Evolutionary conservation across 78 protist genomes (phyloP), one percentile per base, ranked within the genome.

Genomic region (Dictyostelium discoideum): DNA sequence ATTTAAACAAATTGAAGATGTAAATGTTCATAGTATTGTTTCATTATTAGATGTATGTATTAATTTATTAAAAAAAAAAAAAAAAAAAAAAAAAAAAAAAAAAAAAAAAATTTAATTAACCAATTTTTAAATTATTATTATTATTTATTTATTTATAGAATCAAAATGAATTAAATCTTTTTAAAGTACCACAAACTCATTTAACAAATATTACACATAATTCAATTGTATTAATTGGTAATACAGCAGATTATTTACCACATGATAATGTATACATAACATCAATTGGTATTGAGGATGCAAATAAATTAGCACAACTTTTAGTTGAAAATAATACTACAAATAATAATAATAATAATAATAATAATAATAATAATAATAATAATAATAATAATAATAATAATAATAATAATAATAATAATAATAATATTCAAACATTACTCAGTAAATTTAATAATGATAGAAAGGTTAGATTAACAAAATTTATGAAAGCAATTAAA

Each of bases 21-120:
- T 90, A 29, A 77, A 77, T 83, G 87, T 87, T 42, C 95, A 90
- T 50, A 90, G 39, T n/a, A 32, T 90, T 10, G 60, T 82, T 46
- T 63, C 87, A 42, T 50, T 90, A 65, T 22, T 1, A 26, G 95
- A 90, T 84, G 78, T 60, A 84, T 37, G 78, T 60, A 9, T 1
- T 10, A 37, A 9, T 76, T 40, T 44, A 44, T 42, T 78, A 32
- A 32, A 32, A 32, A 32, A 32, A 32, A 32, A 32, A 32, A 32
- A 32, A 32, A 32, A 32, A 32, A 32, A 32, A 32, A 32, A 32
- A 32, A 32, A 32, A 32, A 32, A 32, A 32, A 32, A 32, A 32
- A 32, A 32, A 32, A 32, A 32, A 32, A 32, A 32, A 1, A 1
- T 32, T 32, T 32, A 32, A 32, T 32, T 32, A 32, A 32, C 37